Evolutionary conservation across 129 eudicot species (phyloP).

Genomic region (Flaveria sonorensis): DNA sequence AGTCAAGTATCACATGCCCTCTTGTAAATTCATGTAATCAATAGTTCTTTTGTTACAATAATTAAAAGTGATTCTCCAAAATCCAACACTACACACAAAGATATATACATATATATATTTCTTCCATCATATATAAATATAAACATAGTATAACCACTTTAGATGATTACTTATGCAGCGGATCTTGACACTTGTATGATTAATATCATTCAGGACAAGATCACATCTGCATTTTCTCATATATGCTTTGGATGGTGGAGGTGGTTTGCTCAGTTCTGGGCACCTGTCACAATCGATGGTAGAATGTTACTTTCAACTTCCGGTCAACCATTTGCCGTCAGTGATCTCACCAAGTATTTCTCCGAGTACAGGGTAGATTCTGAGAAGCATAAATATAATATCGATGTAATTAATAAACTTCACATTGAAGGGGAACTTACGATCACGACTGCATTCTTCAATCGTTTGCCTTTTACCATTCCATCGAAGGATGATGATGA

Average conservation of each 20-base stretch:
- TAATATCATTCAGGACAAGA: not conserved
- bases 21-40: too few relatives aligned
- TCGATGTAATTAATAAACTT: not conserved
- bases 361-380: not conserved
- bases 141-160: too few relatives aligned
- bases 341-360: not conserved
- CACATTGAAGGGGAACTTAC: not conserved
- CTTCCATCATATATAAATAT: too few relatives aligned
- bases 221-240: not conserved
- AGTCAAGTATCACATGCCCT: too few relatives aligned
- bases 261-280: slow-evolving; percentile 25
- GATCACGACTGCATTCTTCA: not conserved
- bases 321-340: slow-evolving; percentile 20
- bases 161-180: too few relatives aligned
- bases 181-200: not conserved
- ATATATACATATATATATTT: too few relatives aligned
- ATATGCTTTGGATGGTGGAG: not conserved
- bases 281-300: slow-evolving; percentile 12
- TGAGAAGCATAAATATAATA: not conserved
- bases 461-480: not conserved
- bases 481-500: not conserved
- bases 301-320: slow-evolving; percentile 26
- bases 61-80: too few relatives aligned
- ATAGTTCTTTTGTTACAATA: too few relatives aligned
- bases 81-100: too few relatives aligned